These are phyloP conservation scores for Vitis hybrid DNA, from an alignment of 177 flowering plant genomes.

Conservation along the genomic window DNA sequence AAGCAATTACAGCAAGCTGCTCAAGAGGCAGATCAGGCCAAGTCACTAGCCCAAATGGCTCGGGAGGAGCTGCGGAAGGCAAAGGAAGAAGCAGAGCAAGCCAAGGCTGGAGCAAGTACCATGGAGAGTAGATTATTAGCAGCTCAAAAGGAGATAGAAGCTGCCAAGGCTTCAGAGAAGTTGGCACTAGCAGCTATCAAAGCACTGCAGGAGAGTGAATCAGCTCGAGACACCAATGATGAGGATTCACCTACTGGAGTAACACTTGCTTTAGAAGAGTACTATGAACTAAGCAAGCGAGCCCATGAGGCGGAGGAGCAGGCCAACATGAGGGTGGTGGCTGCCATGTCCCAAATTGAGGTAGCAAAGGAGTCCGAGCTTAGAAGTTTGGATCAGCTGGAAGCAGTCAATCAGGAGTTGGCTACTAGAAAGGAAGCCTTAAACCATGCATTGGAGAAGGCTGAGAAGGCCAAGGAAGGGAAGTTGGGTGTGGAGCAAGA, in stretches of 20 bases:
- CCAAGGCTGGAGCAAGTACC: constrained; percentile 67
- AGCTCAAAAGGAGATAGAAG: constrained; percentile 87
- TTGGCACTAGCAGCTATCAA: constrained; percentile 81
- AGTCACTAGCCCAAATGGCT: constrained; percentile 47
- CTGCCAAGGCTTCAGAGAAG: constrained; percentile 80
- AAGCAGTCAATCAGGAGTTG: constrained; percentile 59
- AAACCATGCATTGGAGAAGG: constrained; percentile 55
- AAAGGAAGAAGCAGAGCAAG: constrained; percentile 78
- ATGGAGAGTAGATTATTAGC: constrained; percentile 71
- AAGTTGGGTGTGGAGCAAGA: constrained; percentile 90
- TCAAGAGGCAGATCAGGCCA: constrained; percentile 72
- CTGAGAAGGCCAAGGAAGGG: constrained; percentile 83
- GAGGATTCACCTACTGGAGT: constrained; percentile 49
- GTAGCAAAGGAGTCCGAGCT: constrained; percentile 73
- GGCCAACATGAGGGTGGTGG: constrained; percentile 61
- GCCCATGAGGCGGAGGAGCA: constrained; percentile 92
- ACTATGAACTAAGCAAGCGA: constrained; percentile 71
- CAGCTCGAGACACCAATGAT: constrained; percentile 31
- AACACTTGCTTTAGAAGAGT: constrained; percentile 80
- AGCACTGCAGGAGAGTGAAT: constrained; percentile 79
- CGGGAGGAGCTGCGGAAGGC: constrained; percentile 65
- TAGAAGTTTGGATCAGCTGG: constrained; percentile 56
- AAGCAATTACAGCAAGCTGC: constrained; percentile 70
- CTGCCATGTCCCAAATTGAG: constrained; percentile 70
- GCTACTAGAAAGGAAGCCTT: constrained; percentile 53